phyloP scores from a whole-genome alignment of 2,329 filamentous ascomycete species.

The Hypoxylon sp. region DNA sequence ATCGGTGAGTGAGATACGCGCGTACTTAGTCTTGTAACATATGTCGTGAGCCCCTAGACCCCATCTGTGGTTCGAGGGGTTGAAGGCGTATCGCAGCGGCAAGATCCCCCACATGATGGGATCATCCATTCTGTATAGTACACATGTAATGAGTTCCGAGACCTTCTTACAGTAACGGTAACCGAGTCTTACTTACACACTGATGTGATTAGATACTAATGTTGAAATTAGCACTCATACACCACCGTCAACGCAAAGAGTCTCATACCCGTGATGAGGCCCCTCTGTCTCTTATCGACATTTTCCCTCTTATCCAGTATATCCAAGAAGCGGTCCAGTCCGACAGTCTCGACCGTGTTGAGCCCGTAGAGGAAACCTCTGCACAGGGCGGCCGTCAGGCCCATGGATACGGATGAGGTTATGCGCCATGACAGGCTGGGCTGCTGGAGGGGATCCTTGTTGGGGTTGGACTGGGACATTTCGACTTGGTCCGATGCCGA shows the following conservation, averaged over 20 bases:
- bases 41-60: conserved; percentile 93
- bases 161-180: conserved; percentile 36
- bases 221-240: conserved; percentile 24
- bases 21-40: conserved; percentile 86
- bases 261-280: conserved; percentile 79
- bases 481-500: conserved; percentile 27
- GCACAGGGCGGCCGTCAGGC: conserved; percentile 73
- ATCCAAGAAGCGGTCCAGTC: conserved; percentile 76
- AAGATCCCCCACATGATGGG: conserved; percentile 92
- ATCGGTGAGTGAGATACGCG: not conserved
- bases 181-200: conserved; percentile 72
- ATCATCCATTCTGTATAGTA: conserved; percentile 78
- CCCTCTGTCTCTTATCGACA: conserved; percentile 70
- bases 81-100: conserved; percentile 75
- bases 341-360: conserved; percentile 78
- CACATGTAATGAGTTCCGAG: conserved; percentile 36
- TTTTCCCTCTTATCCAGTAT: conserved; percentile 78
- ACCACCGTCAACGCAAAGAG: conserved; percentile 2
- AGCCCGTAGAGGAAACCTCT: conserved; percentile 78
- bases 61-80: conserved; percentile 82
- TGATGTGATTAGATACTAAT: conserved; percentile 85
- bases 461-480: conserved; percentile 33
- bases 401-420: conserved; percentile 77
- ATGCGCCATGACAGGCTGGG: conserved; percentile 75
- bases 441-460: conserved; percentile 45